Evolutionary conservation across 2,329 filamentous ascomycete species (phyloP), one percentile per base, ranked within the genome.

Genomic region (Chrysoporthe deuterocubensis): DNA sequence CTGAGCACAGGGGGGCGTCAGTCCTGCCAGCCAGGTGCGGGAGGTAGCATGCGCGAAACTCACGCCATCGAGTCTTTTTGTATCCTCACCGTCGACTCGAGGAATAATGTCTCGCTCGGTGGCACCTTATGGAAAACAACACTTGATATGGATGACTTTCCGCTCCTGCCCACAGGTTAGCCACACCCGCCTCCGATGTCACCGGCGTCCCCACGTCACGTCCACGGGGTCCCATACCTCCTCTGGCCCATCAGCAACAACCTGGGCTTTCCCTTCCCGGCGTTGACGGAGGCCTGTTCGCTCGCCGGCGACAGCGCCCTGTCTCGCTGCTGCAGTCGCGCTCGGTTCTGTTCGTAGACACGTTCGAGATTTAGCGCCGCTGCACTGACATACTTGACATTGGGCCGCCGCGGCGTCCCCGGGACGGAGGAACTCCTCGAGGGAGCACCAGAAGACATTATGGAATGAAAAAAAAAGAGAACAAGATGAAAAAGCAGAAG

Each of bases 111-210:
- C 81, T 99, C 96, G 73, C 92, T 96, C 2, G 96, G 94, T 3
- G 95, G 93, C 76, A 98, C 90, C 78, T 99, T 99, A 80, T 98
- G 94, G 76, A 99, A 98, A n/a, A 99, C 95, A 60, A 99, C 96
- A 76, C 94, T 98, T 37, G 94, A 96, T 77, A 99, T 98, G 6
- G 96, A 99, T 0, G 96, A 98, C 78, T 99, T 99, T 69, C 96
- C 96, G 76, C 94, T 97, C 82, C 96, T 99, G 72, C 32, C 52
- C 8, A 58, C 43, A 40, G 46, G 58, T 70, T 71, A 74, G 74
- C 70, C 18, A 66, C 11, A 14, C 7, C 5, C 2, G 4, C 18
- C 16, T 61, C 32, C 11, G 8, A 37, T 14, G 52, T 32, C 32
- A 46, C 21, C 32, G 3, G 21, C 42, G 7, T 11, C 43, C 21